These are phyloP conservation scores for Suhomyces taliae DNA, from an alignment of 1,139 yeast species.

Conservation along the genomic window DNA sequence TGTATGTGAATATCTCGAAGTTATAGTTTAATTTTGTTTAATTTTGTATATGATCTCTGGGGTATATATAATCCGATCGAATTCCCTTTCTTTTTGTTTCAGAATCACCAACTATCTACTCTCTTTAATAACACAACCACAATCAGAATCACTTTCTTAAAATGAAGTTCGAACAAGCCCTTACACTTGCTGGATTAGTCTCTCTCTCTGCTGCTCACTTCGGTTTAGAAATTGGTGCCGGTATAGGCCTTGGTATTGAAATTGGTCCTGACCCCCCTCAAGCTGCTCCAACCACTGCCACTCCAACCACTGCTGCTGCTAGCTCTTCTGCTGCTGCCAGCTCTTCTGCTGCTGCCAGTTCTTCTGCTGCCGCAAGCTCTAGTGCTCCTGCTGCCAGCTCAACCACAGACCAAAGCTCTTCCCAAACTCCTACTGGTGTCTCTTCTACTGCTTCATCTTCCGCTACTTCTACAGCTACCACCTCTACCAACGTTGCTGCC, in stretches of 20 bases:
- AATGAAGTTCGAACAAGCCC: slow-evolving; percentile 10
- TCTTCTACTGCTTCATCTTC: no score
- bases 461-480: not conserved
- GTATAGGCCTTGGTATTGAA: slow-evolving; percentile 2
- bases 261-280: not conserved
- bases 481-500: slow-evolving; percentile 2
- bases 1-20: not conserved
- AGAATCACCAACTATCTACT: no score
- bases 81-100: no score
- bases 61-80: no score
- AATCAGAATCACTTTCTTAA: not conserved
- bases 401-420: slow-evolving; percentile 14
- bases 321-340: not conserved
- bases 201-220: slow-evolving; percentile 8
- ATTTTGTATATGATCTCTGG: no score
- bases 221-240: slow-evolving; percentile 4
- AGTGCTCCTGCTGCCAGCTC: slow-evolving; percentile 32
- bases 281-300: not conserved
- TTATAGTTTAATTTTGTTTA: no score
- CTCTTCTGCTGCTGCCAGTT: not conserved
- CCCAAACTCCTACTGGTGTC: not conserved
- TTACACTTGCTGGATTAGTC: slow-evolving; percentile 10
- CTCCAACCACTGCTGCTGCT: not conserved
- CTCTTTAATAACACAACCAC: not conserved
- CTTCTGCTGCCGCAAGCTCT: slow-evolving; percentile 10